Evolutionary conservation across 257 asterid genomes (phyloP), one percentile per base, ranked within the genome.

Genomic region (Galeopsis tetrahit): DNA sequence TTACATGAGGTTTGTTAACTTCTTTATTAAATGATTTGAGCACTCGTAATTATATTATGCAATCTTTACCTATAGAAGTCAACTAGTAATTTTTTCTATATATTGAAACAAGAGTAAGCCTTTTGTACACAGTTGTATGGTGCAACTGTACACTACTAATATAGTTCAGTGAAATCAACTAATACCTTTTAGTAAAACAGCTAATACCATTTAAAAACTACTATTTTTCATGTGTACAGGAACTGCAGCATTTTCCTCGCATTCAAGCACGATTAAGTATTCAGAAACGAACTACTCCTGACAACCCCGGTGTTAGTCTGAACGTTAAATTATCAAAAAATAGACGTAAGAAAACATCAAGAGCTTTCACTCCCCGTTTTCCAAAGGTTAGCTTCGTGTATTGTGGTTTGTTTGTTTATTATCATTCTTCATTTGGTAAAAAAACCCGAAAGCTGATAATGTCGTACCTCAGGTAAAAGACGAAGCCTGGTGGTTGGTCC

Each of bases 401-500:
- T 67, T 39, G 52, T 33, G 51, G 53, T 34, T 8, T 58, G 39
- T 65, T 6, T 34, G 10, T 13, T 48, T 31, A 58, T 48, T 31
- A 58, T 53, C 57, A 35, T n/a, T 55, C 14, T 60, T 51, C 56
- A 46, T 71, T 44, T 62, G 76, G 69, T 68, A 17, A 42, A 17
- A 42, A 57, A 56, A 53, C 53, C 53, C 44, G 35, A 77, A 44
- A 28, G 72, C 75, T 76, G 77, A 86, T 68, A 52, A 14, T 38
- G 60, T 74, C 38, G 31, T 67, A 40, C 71, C 53, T 57, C 90
- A 94, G 99, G 84, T 88, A 56, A 94, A 91, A 91, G 90, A 91
- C 65, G 99, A 94, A 84, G 96, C 97, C n/a, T 94, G 99, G 99
- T 91, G 99, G 99, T 80, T 91, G 83, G 82, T 94, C 75, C 89